Percentiles rank a stretch among this genome's conserved stretches.
These are phyloP conservation scores for Pestalotiopsis sp. DNA, from an alignment of 2,329 filamentous ascomycete genomes.

Conservation along the genomic window DNA sequence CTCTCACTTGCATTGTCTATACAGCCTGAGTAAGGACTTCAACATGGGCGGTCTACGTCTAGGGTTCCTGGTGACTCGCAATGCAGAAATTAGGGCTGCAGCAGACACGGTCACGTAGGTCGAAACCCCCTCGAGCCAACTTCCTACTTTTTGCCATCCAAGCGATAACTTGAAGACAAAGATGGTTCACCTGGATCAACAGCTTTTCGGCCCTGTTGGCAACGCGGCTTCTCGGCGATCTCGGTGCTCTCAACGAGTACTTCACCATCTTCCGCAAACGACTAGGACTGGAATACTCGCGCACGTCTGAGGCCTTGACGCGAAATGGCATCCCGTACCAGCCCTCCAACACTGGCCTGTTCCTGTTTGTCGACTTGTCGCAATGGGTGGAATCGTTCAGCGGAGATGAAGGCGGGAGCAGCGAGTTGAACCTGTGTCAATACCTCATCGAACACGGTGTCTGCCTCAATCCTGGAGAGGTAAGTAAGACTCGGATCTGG, in stretches of 20 bases:
- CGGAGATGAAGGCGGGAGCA: background rate
- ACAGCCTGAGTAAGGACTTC: slow-evolving; percentile 5
- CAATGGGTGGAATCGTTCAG: background rate
- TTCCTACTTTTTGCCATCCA: background rate
- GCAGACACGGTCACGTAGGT: background rate
- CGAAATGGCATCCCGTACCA: background rate
- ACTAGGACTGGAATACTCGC: background rate
- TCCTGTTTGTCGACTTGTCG: background rate
- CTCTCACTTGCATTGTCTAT: background rate
- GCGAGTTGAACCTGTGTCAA: background rate
- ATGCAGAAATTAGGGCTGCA: background rate
- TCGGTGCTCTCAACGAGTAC: background rate
- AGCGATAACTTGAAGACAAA: background rate
- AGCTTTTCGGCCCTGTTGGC: background rate
- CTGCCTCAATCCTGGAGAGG: background rate
- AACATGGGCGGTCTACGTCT: background rate
- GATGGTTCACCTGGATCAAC: background rate
- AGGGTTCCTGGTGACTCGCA: background rate
- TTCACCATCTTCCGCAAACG: background rate
- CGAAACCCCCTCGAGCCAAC: background rate
- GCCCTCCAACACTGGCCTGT: background rate
- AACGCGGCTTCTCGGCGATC: background rate
- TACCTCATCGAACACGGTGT: background rate
- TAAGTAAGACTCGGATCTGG: background rate
- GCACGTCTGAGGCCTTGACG: background rate